Base-by-base conservation (phyloP, 768 basidiomycete genomes). In the Kondoa subrosea region DNA sequence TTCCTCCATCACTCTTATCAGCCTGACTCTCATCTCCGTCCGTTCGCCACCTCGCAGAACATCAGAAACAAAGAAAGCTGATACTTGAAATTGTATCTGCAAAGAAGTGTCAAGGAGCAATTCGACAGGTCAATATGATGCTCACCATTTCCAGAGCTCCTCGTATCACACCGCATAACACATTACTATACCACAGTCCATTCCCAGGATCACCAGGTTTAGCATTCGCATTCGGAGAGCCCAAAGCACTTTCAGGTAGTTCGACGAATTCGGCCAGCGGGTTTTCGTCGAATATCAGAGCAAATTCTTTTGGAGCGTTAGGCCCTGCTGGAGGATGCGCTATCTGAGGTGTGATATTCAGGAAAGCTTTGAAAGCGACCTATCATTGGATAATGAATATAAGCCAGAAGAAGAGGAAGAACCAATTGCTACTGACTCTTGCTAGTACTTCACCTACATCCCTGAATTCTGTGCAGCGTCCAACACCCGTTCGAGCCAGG, bases 81-180 rank as follows among this genome's bases (percentile, higher is more conserved):
- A 87, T 25, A 92, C 91, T 76, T 93, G 92, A 83, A 96, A 87
- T 77, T 97, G 93, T 31, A 96, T 85, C 93, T 96, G 76, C 59
- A 12, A 56, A 29, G 64, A 67, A 50, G 17, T 27, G 15, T 34
- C 2, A 29, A 14, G 26, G 15, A 31, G 25, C 17, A 57, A n/a
- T n/a, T n/a, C n/a, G n/a, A n/a, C n/a, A n/a, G n/a, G n/a, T n/a
- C n/a, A n/a, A n/a, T n/a, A n/a, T n/a, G n/a, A n/a, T n/a, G n/a
- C n/a, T n/a, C n/a, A 95, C 95, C 95, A 99, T 97, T 80, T 99
- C 95, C 64, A 99, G 77, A 34, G 91, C 84, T 1, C 95, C 95
- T 65, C 92, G 80, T 62, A 97, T 77, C 4, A 97, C 93, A 2
- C 95, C 95, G 74, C 91, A 93, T 1, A 95, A 80, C 57, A 97